These are phyloP conservation scores for Aureobasidium sp. DNA, from an alignment of 2,329 filamentous ascomycete species.

Conservation along the genomic window DNA sequence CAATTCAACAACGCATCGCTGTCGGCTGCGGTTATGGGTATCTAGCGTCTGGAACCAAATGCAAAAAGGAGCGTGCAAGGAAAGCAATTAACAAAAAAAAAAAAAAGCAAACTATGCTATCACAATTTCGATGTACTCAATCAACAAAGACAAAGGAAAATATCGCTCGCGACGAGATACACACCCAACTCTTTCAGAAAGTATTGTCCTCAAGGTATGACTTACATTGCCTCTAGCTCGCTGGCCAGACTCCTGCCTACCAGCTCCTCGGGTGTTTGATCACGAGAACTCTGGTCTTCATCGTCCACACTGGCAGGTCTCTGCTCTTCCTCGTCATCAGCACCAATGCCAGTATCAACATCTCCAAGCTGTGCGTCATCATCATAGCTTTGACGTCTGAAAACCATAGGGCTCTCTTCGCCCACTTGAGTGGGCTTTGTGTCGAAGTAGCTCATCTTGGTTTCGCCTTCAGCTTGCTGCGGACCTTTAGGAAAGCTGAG, in stretches of 20 bases:
- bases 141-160: conserved; percentile 14
- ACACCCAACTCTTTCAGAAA: background rate
- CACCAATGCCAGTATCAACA: conserved; percentile 37
- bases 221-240: conserved; percentile 20
- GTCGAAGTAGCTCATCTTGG: background rate
- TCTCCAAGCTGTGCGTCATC: conserved; percentile 50
- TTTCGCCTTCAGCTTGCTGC: background rate
- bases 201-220: background rate
- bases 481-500: conserved; percentile 18
- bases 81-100: background rate
- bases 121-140: background rate
- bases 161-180: background rate
- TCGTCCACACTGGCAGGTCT: conserved; percentile 20
- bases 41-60: conserved; percentile 16
- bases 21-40: conserved; percentile 12
- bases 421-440: conserved; percentile 21
- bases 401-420: conserved; percentile 40
- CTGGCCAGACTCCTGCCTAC: conserved; percentile 22
- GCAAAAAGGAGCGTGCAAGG: background rate
- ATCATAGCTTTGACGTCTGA: conserved; percentile 51
- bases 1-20: background rate
- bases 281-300: conserved; percentile 18
- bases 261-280: conserved; percentile 13
- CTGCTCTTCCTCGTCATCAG: conserved; percentile 22
- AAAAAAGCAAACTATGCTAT: background rate